Evolutionary conservation across 768 basidiomycete species (phyloP), one percentile per base, ranked within the genome.

Genomic region (Nidularia sp.): DNA sequence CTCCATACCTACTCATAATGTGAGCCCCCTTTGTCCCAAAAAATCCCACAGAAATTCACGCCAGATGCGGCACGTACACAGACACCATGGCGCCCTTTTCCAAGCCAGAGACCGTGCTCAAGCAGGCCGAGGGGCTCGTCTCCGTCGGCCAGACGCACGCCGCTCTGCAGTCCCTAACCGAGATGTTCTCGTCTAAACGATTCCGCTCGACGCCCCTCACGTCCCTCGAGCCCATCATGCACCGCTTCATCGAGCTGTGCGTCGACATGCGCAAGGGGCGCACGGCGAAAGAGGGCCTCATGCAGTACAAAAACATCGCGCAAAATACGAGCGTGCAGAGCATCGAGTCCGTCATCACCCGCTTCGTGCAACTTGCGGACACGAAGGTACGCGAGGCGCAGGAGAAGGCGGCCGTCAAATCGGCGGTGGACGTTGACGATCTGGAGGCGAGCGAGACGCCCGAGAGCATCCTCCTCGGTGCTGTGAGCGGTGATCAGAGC

Each of bases 281-380:
- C 29, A 87, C 90, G 29, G 95, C 94, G 22, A 94, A 96, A 69
- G 93, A 95, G 64, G 95, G 93, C 22, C 83, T 98, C 46, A 92
- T 96, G 85, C 88, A 93, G 65, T 97, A 92, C 82, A 98, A 97
- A 75, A 98, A 98, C 67, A 93, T 97, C 60, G 93, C 93, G 0
- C 96, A 99, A 64, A 93, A 95, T 60, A 85, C 87, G 18, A 91
- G 83, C 66, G 93, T 98, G 41, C 83, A 81, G 47, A 92, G 89
- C 55, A 95, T 99, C 66, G 96, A 99, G 68, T 76, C 80, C 45
- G 93, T 98, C 62, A 88, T 99, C 63, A 88, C 85, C 56, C 78
- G 80, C 44, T 96, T 98, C 65, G 79, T 99, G 58, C 76, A 81
- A 53, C 77, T 92, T 32, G 82, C 91, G 2, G 89, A 92, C 62